phyloP scores from a whole-genome alignment of 2,329 filamentous ascomycete genomes.

The Sporothrix globosa region DNA sequence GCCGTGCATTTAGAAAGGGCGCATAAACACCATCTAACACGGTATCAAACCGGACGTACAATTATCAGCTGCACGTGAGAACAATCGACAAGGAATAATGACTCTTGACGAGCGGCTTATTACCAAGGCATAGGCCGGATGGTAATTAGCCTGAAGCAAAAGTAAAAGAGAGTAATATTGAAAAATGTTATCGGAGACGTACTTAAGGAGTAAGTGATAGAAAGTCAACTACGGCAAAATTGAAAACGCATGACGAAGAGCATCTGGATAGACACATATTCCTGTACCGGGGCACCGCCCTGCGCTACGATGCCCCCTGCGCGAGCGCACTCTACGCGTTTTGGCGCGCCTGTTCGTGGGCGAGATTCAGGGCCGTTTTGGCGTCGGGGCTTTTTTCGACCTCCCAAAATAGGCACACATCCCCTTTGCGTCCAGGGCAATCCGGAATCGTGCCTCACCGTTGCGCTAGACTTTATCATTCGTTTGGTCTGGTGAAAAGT shows the following conservation, averaged over 20 bases:
- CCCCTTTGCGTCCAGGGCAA: conserved; percentile 1
- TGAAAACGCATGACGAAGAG: not conserved
- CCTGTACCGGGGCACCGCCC: not conserved
- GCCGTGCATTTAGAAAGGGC: too few relatives aligned
- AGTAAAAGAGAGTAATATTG: not conserved
- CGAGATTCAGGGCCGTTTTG: not conserved
- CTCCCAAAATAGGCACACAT: not conserved
- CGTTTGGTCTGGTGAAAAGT: not conserved
- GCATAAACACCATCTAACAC: too few relatives aligned
- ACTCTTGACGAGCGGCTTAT: not conserved
- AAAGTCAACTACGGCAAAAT: not conserved
- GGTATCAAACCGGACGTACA: too few relatives aligned
- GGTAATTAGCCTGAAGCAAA: not conserved
- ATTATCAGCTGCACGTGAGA: not conserved
- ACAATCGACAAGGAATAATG: not conserved
- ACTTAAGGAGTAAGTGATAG: not conserved
- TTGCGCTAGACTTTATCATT: not conserved
- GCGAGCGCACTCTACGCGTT: conserved; percentile 3
- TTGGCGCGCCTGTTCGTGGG: not conserved
- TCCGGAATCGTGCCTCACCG: not conserved
- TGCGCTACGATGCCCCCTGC: not conserved
- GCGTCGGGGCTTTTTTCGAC: not conserved
- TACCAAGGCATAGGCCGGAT: not conserved
- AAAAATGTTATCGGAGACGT: not conserved
- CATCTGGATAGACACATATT: not conserved